Percentiles rank a stretch among this genome's conserved stretches.
Conservation (phyloP, 179 eudicot species). For the Carnegiea gigantea region DNA sequence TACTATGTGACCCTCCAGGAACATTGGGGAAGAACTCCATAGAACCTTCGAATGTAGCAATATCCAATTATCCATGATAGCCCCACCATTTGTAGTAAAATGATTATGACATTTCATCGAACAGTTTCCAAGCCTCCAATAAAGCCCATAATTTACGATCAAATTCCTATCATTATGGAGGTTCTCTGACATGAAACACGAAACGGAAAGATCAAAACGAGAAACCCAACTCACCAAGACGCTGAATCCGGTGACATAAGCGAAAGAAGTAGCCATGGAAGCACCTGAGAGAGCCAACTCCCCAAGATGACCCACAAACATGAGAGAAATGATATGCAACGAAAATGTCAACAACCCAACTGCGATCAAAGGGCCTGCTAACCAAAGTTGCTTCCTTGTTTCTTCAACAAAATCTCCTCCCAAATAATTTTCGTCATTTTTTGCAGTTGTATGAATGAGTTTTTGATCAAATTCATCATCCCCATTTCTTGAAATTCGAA, state of each 20-base stretch:
- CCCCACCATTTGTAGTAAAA: no score
- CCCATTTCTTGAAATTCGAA: background rate
- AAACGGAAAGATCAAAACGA: background rate
- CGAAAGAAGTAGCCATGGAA: slow-evolving; percentile 22
- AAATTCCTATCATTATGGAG: background rate
- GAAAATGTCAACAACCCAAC: slow-evolving; percentile 6
- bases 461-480: background rate
- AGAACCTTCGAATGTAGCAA: background rate
- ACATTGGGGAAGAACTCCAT: background rate
- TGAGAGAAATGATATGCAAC: slow-evolving; percentile 15
- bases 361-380: slow-evolving; percentile 11
- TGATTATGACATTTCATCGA: background rate
- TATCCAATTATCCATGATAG: no score
- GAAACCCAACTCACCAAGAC: slow-evolving; percentile 18
- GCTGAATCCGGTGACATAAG: slow-evolving; percentile 18
- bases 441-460: background rate
- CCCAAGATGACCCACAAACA: slow-evolving; percentile 21
- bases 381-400: slow-evolving; percentile 11
- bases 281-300: slow-evolving; percentile 16
- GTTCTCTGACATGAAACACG: background rate
- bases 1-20: background rate
- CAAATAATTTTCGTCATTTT: background rate
- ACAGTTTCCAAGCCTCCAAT: background rate
- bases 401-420: slow-evolving; percentile 1
- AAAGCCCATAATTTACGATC: background rate